Evolutionary conservation across 805 yeast species (phyloP), one percentile per base, ranked within the genome.

Genomic region (Candida pseudofarinosa): DNA sequence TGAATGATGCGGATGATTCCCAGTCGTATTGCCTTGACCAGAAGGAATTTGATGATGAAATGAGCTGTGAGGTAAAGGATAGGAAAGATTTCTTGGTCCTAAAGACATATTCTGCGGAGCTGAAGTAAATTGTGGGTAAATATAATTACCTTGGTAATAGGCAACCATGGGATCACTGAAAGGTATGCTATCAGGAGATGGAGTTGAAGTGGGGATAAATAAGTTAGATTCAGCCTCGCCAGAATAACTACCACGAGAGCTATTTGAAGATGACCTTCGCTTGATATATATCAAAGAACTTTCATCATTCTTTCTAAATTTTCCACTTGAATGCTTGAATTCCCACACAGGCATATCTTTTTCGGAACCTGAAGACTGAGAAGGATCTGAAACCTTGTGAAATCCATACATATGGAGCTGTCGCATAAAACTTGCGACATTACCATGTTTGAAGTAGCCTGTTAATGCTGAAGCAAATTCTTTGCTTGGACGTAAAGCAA

Each of bases 351-450:
- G 53, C 20, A 44, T 26, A 33, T 58, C 62, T 35, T 54, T 54
- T 30, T 46, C 48, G 19, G 33, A 10, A 26, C 40, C 37, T 3
- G 37, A 35, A 5, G 40, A 10, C n/a, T 34, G 45, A 16, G 41
- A 44, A 14, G 70, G 71, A 46, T 77, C 81, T 47, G 67, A 77
- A 6, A 85, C 82, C 65, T 90, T 89, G 63, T 90, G 97, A 68
- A 90, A 89, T 1, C 97, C 97, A 60, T 89, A 89, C 97, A 90
- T 91, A 69, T 91, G 96, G 37, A 90, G 70, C 64, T 91, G 97
- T 37, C 97, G 79, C 30, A 91, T 96, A 68, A 91, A 91, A 46
- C 91, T 82, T 18, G 96, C 88, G 20, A 90, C 88, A 58, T 91
- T 91, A 3, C 95, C 95, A 66, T 90, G 97, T 60, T 91, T 91